phyloP scores from a whole-genome alignment of 495 filamentous ascomycete species.

The Penicillium atrosanguineum region DNA sequence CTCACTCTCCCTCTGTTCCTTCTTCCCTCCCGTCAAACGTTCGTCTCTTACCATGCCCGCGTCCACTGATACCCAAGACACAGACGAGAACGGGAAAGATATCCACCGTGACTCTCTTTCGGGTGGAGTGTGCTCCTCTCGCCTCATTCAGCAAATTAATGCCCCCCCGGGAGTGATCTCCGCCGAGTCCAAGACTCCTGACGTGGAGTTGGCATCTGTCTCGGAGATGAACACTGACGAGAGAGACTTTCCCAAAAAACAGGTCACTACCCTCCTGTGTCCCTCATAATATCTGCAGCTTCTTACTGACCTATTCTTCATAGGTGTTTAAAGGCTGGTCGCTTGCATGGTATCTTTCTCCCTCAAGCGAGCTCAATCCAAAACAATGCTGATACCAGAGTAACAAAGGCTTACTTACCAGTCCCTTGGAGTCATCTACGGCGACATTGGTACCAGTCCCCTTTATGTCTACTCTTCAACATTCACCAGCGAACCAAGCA shows the following conservation, averaged over 20 bases:
- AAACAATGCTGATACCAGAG: background rate
- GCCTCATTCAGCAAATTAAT: background rate
- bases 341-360: background rate
- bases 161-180: background rate
- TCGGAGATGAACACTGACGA: conserved; percentile 1
- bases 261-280: background rate
- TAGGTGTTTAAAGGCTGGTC: conserved; percentile 7
- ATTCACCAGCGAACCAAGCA: conserved; percentile 53
- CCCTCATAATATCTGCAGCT: too few relatives aligned
- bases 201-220: conserved; percentile 2
- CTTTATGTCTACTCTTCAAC: conserved; percentile 72
- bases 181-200: background rate
- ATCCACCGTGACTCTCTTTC: background rate
- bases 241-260: conserved; percentile 6
- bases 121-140: conserved; percentile 1
- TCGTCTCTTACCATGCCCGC: background rate
- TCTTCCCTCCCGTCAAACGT: too few relatives aligned
- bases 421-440: conserved; percentile 68
- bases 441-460: conserved; percentile 71
- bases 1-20: too few relatives aligned
- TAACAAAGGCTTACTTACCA: conserved; percentile 56
- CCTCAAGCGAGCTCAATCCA: background rate
- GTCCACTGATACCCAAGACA: background rate
- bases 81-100: conserved; percentile 1
- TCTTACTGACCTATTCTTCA: background rate